Percentiles rank a stretch among this genome's conserved stretches.
Conservation (phyloP, 306 rosid species). For the Lathyrus oleraceus region DNA sequence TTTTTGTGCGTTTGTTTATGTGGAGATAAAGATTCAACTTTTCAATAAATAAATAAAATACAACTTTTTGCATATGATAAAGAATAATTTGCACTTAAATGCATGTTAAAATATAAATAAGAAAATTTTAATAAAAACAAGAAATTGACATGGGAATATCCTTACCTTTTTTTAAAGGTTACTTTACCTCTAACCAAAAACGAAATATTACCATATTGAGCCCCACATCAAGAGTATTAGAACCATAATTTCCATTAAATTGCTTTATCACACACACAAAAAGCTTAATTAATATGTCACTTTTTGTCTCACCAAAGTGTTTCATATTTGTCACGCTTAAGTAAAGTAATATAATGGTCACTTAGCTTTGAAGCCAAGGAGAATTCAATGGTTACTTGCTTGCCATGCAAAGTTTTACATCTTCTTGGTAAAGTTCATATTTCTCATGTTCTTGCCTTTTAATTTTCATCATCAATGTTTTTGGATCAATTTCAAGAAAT, state of each 20-base stretch:
- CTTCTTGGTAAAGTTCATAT: constrained; percentile 31
- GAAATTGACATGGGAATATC: constrained; percentile 37
- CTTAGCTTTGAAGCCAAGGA: constrained; percentile 79
- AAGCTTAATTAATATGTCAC: constrained; percentile 34
- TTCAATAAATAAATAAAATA: no score
- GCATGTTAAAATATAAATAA: no score
- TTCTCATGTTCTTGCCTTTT: neutral
- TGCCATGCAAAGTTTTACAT: constrained; percentile 54
- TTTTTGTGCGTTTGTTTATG: no score
- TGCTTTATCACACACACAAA: neutral
- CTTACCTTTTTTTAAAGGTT: constrained; percentile 40
- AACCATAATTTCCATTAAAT: constrained; percentile 35
- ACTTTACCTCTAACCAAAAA: constrained; percentile 42
- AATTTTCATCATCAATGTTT: neutral
- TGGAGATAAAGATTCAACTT: no score
- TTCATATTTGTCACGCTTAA: constrained; percentile 20
- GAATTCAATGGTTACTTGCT: constrained; percentile 62
- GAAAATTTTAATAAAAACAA: no score
- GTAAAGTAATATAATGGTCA: constrained; percentile 22
- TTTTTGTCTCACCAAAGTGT: constrained; percentile 21
- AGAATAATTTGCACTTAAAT: no score
- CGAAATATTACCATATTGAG: constrained; percentile 41
- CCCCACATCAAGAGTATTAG: constrained; percentile 18
- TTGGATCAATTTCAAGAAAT: neutral
- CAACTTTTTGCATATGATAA: no score